phyloP scores from a whole-genome alignment of 2,329 filamentous ascomycete genomes.

The Neofusicoccum kwambonambiense region DNA sequence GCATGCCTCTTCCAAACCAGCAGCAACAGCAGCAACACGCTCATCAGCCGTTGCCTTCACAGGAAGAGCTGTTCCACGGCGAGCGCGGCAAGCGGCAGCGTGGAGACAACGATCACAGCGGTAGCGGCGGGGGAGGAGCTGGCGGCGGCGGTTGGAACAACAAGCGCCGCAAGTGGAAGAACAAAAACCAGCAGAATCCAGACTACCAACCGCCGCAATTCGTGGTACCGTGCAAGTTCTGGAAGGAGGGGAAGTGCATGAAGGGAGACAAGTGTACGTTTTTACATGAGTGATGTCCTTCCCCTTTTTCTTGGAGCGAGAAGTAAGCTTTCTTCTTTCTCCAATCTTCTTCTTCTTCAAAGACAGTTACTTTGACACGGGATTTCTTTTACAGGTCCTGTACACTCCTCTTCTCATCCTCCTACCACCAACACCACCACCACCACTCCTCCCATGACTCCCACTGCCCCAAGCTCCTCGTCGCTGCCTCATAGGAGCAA shows the following conservation, averaged over 20 bases:
- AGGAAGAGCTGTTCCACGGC: conserved; percentile 18
- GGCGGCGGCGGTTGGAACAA: conserved; percentile 23
- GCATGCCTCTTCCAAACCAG: conserved; percentile 12
- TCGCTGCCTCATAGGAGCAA: background rate
- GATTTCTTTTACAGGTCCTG: conserved; percentile 9
- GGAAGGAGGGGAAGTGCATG: conserved; percentile 67
- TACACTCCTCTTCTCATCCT: conserved; percentile 7
- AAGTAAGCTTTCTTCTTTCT: conserved; percentile 5
- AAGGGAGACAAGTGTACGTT: conserved; percentile 75
- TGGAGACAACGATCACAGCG: conserved; percentile 26
- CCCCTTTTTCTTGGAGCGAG: conserved; percentile 2
- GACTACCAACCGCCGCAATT: conserved; percentile 34
- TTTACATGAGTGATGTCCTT: conserved; percentile 55
- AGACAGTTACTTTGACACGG: conserved; percentile 2
- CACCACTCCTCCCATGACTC: conserved; percentile 1
- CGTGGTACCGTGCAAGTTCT: conserved; percentile 63
- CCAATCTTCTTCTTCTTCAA: background rate
- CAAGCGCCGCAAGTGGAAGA: conserved; percentile 45
- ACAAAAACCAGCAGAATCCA: conserved; percentile 61
- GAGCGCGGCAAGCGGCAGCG: conserved; percentile 34
- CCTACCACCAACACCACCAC: background rate
- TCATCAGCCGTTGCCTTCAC: conserved; percentile 16
- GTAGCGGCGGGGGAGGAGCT: conserved; percentile 24
- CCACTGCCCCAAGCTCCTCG: conserved; percentile 5
- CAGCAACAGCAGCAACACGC: background rate